A percentile compares a stretch with the other conserved stretches of the same genome.
phyloP scores from a whole-genome alignment of 768 basidiomycete species.

The Leccinellum luteum region DNA sequence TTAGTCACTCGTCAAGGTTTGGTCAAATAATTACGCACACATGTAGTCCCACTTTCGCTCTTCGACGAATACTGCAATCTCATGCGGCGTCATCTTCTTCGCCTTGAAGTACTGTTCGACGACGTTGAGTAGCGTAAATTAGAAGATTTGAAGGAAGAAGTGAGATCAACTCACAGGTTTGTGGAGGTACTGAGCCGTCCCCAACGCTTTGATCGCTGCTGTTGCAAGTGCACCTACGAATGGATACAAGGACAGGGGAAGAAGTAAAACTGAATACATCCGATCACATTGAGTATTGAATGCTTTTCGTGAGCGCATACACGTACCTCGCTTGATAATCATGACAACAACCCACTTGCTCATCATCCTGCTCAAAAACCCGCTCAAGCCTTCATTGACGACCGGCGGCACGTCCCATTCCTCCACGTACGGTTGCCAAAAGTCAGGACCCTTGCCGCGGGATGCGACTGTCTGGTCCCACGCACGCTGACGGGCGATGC shows the following conservation, averaged over 20 bases:
- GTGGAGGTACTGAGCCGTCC: slow-evolving; percentile 68
- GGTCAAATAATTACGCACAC: slow-evolving; percentile 38
- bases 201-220: slow-evolving; percentile 64
- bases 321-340: slow-evolving; percentile 25
- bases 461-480: slow-evolving; percentile 84
- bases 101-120: slow-evolving; percentile 68
- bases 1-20: background rate
- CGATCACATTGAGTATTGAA: background rate
- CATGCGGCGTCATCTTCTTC: slow-evolving; percentile 74
- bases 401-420: slow-evolving; percentile 69
- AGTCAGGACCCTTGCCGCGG: slow-evolving; percentile 75
- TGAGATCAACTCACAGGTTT: slow-evolving; percentile 46
- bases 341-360: slow-evolving; percentile 14
- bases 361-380: slow-evolving; percentile 10
- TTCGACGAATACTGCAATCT: slow-evolving; percentile 76
- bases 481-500: slow-evolving; percentile 71
- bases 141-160: background rate
- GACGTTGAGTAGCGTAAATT: background rate
- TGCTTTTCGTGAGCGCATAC: background rate
- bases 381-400: slow-evolving; percentile 31
- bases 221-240: slow-evolving; percentile 60
- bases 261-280: slow-evolving; percentile 45
- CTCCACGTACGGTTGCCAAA: slow-evolving; percentile 83
- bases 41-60: slow-evolving; percentile 91
- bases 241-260: slow-evolving; percentile 67